Evolutionary conservation across 2,329 filamentous ascomycete species (phyloP), one percentile per base, ranked within the genome.

Genomic region (Stemphylium vesicarium): DNA sequence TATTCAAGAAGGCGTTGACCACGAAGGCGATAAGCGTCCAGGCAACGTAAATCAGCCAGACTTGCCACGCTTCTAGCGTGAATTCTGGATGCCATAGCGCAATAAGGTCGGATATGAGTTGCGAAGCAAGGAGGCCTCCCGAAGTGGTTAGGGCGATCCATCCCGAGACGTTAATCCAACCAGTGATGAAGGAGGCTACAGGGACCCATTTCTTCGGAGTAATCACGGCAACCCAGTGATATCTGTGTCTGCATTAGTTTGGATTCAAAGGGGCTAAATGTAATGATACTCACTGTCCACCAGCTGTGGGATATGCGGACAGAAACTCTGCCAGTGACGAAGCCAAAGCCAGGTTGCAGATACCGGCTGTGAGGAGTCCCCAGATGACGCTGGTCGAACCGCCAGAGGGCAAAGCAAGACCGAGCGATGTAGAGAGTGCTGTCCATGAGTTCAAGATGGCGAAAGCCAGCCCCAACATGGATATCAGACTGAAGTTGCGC

Each of bases 81-180:
- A 87, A 91, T 44, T 77, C 77, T 0, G 84, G 78, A 60, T 87
- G 77, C 72, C 86, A 82, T 32, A 91, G 76, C 1, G 82, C 79
- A 47, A 90, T 86, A 38, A 89, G 81, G 50, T 87, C 85, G 22
- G 89, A 70, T 44, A 91, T 82, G 58, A 91, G 82, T 58, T 87
- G 83, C 62, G 85, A 88, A 11, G 85, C 87, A 4, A 91, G 80
- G 18, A 90, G 78, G 1, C 87, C 87, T 13, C 85, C 88, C 0
- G 87, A 89, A 7, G 88, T 88, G 4, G 85, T 86, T 48, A 91
- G 75, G 4, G 75, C 75, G 29, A 90, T 86, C 86, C 88, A 91
- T 13, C 87, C 88, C n/a, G 85, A 85, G 33, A 86, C 83, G 64
- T 87, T 88, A 71, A 87, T 89, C 88, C 88, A 91, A 24, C 88